Percentiles rank a stretch among this genome's conserved stretches.
Conservation (phyloP, 2,329 filamentous ascomycete genomes). For the Venturia effusa region DNA sequence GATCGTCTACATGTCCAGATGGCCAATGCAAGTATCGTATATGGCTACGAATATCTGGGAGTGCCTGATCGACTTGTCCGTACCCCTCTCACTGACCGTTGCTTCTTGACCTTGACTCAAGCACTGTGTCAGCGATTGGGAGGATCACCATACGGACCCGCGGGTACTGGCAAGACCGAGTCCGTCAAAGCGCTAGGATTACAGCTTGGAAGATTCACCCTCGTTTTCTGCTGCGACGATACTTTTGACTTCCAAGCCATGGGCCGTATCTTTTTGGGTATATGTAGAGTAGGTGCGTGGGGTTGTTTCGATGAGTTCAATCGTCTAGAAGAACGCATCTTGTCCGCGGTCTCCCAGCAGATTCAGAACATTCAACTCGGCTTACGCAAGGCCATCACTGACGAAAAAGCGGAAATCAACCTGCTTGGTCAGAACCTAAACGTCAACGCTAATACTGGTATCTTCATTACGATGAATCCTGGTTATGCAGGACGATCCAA, state of each 20-base stretch:
- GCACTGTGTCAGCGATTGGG: constrained; percentile 89
- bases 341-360: constrained; percentile 97
- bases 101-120: constrained; percentile 95
- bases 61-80: constrained; percentile 93
- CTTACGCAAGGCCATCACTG: constrained; percentile 70
- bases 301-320: constrained; percentile 99
- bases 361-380: constrained; percentile 99
- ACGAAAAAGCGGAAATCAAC: constrained; percentile 83
- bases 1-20: constrained; percentile 85
- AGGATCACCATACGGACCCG: constrained; percentile 93
- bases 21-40: constrained; percentile 90
- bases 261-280: constrained; percentile 98
- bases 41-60: constrained; percentile 96
- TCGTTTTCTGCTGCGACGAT: constrained; percentile 99
- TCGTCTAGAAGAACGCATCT: constrained; percentile 90
- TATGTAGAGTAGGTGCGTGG: constrained; percentile 98
- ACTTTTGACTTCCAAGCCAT: constrained; percentile 99
- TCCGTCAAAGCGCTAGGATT: constrained; percentile 97
- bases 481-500: constrained; percentile 98
- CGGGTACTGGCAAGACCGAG: constrained; percentile 97
- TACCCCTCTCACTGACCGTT: constrained; percentile 93
- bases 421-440: constrained; percentile 81
- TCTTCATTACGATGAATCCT: constrained; percentile 99
- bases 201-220: constrained; percentile 90
- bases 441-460: constrained; percentile 88